Conservation (phyloP, 345 rosid genomes). For the Citrus hindsii region DNA sequence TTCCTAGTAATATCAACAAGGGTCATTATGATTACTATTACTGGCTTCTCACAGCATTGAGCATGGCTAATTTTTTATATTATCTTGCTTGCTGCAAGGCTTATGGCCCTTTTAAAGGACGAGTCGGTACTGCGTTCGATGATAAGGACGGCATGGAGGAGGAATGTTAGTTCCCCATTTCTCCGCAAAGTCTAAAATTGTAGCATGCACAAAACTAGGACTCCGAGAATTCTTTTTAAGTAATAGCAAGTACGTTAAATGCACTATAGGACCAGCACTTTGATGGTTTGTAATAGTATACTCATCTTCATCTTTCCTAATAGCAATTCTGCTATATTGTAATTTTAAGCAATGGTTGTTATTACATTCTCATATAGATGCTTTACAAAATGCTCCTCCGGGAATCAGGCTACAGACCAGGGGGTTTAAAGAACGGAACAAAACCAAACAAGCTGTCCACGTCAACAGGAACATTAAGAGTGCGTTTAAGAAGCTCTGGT, state of each 20-base stretch:
- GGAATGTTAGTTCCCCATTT: background rate
- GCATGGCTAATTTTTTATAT: constrained; percentile 33
- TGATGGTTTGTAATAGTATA: background rate
- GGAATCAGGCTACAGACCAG: constrained; percentile 56
- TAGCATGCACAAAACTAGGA: no score
- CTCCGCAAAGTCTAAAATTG: background rate
- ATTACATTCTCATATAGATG: background rate
- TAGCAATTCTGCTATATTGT: no score
- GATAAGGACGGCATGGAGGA: background rate
- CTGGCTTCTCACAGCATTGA: constrained; percentile 38
- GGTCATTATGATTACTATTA: constrained; percentile 58
- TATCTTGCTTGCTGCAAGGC: constrained; percentile 35
- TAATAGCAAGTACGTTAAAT: no score
- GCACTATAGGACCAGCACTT: background rate
- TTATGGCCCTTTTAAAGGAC: constrained; percentile 37
- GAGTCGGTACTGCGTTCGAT: background rate
- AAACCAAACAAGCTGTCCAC: constrained; percentile 46
- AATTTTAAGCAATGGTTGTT: no score
- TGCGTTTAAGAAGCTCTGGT: constrained; percentile 56
- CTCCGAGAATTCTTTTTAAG: background rate
- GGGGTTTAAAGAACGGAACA: constrained; percentile 72
- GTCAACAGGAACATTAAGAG: constrained; percentile 58
- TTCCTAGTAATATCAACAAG: constrained; percentile 36
- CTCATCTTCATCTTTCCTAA: no score
- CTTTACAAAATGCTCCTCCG: background rate